A percentile compares a stretch with the other conserved stretches of the same genome.
These are phyloP conservation scores for Allomyces javanicus DNA, from an alignment of 192 early-diverging fungal genomes.

Conservation along the genomic window DNA sequence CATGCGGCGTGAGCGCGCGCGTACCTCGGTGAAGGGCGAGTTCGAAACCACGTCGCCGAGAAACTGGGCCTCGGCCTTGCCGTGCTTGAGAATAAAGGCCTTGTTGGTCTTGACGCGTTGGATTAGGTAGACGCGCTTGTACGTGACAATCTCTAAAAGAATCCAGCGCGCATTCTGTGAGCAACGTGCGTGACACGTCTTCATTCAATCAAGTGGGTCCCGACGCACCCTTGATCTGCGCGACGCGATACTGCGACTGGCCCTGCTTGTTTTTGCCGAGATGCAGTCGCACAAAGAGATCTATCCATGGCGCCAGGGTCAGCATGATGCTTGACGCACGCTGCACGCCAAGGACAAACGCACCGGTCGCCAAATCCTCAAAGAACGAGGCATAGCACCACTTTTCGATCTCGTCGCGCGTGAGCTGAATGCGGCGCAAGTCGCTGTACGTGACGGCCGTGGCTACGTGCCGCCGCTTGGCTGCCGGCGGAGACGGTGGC, in stretches of 20 bases:
- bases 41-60: slow-evolving; percentile 66
- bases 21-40: slow-evolving; percentile 32
- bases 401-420: slow-evolving; percentile 42
- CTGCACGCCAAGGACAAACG: slow-evolving; percentile 9
- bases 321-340: neutral
- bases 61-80: slow-evolving; percentile 41
- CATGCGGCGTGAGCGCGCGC: neutral
- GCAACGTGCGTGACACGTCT: neutral
- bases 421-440: slow-evolving; percentile 33
- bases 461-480: neutral
- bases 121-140: slow-evolving; percentile 36
- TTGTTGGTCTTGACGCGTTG: slow-evolving; percentile 42
- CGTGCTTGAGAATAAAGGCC: slow-evolving; percentile 43
- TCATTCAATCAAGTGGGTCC: neutral
- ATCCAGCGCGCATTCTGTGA: slow-evolving; percentile 6
- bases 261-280: slow-evolving; percentile 35
- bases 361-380: slow-evolving; percentile 31
- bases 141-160: slow-evolving; percentile 4
- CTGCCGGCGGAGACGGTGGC: slow-evolving; percentile 1
- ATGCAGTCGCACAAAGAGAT: slow-evolving; percentile 37
- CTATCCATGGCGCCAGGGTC: neutral
- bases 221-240: slow-evolving; percentile 21
- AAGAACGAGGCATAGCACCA: slow-evolving; percentile 58
- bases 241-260: slow-evolving; percentile 35
- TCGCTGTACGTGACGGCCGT: slow-evolving; percentile 28